Evolutionary conservation across 306 rosid species (phyloP), one percentile per base, ranked within the genome.

Genomic region (Trifolium pratense): DNA sequence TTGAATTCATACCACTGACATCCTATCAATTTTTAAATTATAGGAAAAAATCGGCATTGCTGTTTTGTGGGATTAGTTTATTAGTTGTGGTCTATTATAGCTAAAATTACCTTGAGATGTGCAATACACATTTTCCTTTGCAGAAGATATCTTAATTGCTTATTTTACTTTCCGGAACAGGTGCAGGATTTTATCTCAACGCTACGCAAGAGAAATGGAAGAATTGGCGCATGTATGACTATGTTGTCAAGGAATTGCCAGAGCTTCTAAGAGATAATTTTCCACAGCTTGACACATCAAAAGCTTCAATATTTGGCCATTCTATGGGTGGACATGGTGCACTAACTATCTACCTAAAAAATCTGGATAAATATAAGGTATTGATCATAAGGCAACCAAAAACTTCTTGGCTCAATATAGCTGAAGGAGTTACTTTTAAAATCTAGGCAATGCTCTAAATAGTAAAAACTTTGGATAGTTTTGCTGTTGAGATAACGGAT

Each of bases 311-410:
- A 78, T 89, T 48, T 84, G 98, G 98, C 56, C 98, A 93, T 76
- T 93, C 98, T 62, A 93, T 93, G 98, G 98, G 98, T 9, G 97
- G 98, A 13, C 97, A 93, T 79, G 97, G 98, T 72, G 97, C 98
- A 81, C 68, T 93, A 37, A 91, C 94, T 42, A 87, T 93, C 78
- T 93, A 87, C 89, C 86, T 91, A 73, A 93, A 81, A 82, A 93
- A 93, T 76, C 73, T 80, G 66, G 92, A 89, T 77, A 93, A 93
- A 61, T 93, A 91, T 79, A 93, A 93, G 98, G 98, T 91, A 71
- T 51, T 65, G 31, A 17, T 53, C 34, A 20, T 29, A 39, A 77
- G 76, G 59, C 32, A 37, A 61, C 78, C 58, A 60, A 57, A 66
- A 60, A 45, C 20, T 55, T 52, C 39, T 68, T 2, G 7, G 51